Base-by-base conservation (phyloP, 2,329 filamentous ascomycete genomes). In the Truncatella angustata region DNA sequence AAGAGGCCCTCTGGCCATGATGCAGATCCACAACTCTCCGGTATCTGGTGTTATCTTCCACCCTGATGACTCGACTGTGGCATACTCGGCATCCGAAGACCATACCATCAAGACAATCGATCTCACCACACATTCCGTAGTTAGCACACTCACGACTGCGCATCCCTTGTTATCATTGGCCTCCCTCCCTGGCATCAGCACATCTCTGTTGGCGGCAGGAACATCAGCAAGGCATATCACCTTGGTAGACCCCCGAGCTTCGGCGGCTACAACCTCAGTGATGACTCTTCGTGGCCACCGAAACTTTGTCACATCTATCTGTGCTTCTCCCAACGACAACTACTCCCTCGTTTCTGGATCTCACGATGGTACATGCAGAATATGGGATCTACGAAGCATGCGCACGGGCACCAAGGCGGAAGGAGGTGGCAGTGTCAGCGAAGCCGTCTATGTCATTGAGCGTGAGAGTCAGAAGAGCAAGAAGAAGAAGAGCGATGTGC, bases 231-330 rank as follows among this genome's bases (percentile, higher is more conserved):
- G 91, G 51, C 90, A 96, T 72, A 89, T 99, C 66, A 93, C 91
- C 1, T 80, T 99, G n/a, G 83, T 97, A 59, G 94, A 99, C 69
- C 93, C 93, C 3, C 85, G 94, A 49, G 87, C 84, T 26, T 88
- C 86, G 3, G 88, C 91, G 3, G 81, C 85, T 1, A 81, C 85
- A 1, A 88, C 93, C 21, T 84, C 87, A 10, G 90, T 91, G 36
- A 90, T 97, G 85, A 96, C 91, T n/a, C 82, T 97, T 18, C 83
- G 91, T 30, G 93, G 93, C 1, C 93, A 97, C 73, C 84, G 84
- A 54, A 96, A 96, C 73, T 82, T 82, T 73, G 77, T 86, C 16
- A 74, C 76, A 2, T 74, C 73, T 6, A 62, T 85, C 28, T 68
- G 69, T 14, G 66, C 74, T 9, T 76, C 73, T 35, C 84, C 81